A percentile compares a stretch with the other conserved stretches of the same genome.
Conservation (phyloP, 2,329 filamentous ascomycete genomes). For the Penicillium oxalicum region DNA sequence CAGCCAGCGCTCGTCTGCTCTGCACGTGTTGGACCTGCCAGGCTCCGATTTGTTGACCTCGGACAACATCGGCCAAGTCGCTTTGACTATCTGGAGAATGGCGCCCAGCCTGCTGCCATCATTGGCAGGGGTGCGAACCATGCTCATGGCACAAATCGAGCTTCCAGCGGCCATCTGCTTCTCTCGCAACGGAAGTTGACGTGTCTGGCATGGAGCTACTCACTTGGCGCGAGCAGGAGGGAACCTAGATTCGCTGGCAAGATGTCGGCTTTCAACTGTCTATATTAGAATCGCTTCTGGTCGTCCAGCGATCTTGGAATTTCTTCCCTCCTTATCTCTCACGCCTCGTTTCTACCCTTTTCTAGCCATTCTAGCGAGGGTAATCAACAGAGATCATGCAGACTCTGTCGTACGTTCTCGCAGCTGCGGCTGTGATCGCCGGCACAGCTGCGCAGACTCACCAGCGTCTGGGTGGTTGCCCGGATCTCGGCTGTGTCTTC, state of each 20-base stretch:
- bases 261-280: too few species aligned
- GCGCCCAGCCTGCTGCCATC: background rate
- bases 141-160: background rate
- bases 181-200: constrained; percentile 3
- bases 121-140: background rate
- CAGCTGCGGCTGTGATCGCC: constrained; percentile 22
- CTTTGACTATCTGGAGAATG: background rate
- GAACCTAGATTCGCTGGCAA: too few species aligned
- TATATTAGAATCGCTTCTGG: too few species aligned
- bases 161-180: background rate
- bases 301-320: too few species aligned
- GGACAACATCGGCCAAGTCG: too few species aligned
- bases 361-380: background rate
- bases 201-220: background rate
- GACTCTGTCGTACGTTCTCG: constrained; percentile 15
- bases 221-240: background rate
- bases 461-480: constrained; percentile 51
- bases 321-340: background rate
- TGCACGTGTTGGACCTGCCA: constrained; percentile 5
- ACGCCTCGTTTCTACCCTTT: background rate
- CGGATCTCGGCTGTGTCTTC: constrained; percentile 52
- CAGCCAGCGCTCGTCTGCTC: background rate
- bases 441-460: constrained; percentile 46
- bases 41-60: constrained; percentile 1
- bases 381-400: constrained; percentile 19